Evolutionary conservation across 2,329 filamentous ascomycete species (phyloP), one percentile per base, ranked within the genome.

Genomic region (Botrytis squamosa): DNA sequence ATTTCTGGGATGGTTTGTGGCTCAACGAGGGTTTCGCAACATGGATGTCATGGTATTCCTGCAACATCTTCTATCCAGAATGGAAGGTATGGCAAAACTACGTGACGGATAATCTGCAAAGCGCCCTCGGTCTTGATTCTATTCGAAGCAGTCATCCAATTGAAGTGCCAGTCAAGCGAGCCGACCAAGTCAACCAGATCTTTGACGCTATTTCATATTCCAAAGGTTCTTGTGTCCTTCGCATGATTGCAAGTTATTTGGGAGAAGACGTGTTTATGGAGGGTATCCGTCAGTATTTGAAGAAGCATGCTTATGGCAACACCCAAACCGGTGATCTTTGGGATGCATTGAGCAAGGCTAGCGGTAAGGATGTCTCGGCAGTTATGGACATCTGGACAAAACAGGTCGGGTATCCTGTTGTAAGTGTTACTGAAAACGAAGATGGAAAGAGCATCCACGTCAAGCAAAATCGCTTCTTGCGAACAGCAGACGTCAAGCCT

Each of bases 61-160:
- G 94, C 87, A 95, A 98, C 82, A 88, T 89, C 74, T 98, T 98
- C 86, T 98, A 95, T 84, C 95, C 95, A 14, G 95, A 98, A 83
- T 98, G 95, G 95, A 97, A 97, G 84, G 94, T 98, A 22, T 98
- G 95, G 95, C 90, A 98, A 83, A 92, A 91, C 42, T 98, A 97
- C 82, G 95, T 98, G 73, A 95, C 93, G 46, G 95, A 98, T 81
- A 97, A 93, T 80, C 88, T 98, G 73, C 94, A 97, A 82, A 91
- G 93, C 76, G 95, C 95, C 2, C 87, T 98, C 55, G 91, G 91
- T 36, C 88, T 98, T 9, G 95, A 98, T 82, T 97, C 95, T 5
- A 85, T 98, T 71, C 90, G 95, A 78, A 98, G 94, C 88, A 97
- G 94, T 80, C 95, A 98, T 82, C 95, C 95, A 9, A 97, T 98